These are phyloP conservation scores for Naumovozyma baii DNA, from an alignment of 805 yeast species.

Conservation along the genomic window DNA sequence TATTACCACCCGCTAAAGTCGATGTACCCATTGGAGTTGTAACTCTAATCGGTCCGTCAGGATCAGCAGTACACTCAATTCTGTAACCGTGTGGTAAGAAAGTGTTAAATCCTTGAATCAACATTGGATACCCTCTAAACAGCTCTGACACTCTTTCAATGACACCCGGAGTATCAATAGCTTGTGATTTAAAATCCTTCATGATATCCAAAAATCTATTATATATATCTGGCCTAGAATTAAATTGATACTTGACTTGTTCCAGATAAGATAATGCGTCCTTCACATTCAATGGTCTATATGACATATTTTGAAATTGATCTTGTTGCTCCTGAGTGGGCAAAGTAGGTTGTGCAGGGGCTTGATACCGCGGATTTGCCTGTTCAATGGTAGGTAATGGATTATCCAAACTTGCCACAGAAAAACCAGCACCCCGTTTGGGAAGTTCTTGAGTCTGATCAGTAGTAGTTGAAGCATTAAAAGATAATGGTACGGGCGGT, in stretches of 20 bases:
- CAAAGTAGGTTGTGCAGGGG: background rate
- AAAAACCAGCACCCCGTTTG: slow-evolving; percentile 14
- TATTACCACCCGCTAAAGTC: slow-evolving; percentile 2
- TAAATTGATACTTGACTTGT: slow-evolving; percentile 89
- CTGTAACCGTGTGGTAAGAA: slow-evolving; percentile 94
- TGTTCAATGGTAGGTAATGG: slow-evolving; percentile 17
- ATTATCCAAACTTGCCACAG: slow-evolving; percentile 26
- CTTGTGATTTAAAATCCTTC: slow-evolving; percentile 97
- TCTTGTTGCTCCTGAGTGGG: too few relatives aligned
- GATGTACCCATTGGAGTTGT: slow-evolving; percentile 87
- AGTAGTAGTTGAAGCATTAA: background rate
- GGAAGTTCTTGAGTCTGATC: slow-evolving; percentile 1
- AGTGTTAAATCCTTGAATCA: slow-evolving; percentile 96
- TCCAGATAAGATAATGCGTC: slow-evolving; percentile 94
- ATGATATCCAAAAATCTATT: slow-evolving; percentile 92
- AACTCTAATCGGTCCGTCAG: slow-evolving; percentile 85
- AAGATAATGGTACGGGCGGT: background rate
- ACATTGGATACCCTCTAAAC: slow-evolving; percentile 84
- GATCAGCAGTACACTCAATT: slow-evolving; percentile 83
- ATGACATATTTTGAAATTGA: slow-evolving; percentile 25
- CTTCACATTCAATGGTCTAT: slow-evolving; percentile 83
- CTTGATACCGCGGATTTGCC: slow-evolving; percentile 2
- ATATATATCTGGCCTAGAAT: slow-evolving; percentile 88
- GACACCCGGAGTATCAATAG: slow-evolving; percentile 96
- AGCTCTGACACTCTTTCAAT: slow-evolving; percentile 87